Percentiles rank a stretch among this genome's conserved stretches.
These are phyloP conservation scores for Scopulariopsis brevicaulis DNA, from an alignment of 2,329 filamentous ascomycete genomes.

Conservation along the genomic window DNA sequence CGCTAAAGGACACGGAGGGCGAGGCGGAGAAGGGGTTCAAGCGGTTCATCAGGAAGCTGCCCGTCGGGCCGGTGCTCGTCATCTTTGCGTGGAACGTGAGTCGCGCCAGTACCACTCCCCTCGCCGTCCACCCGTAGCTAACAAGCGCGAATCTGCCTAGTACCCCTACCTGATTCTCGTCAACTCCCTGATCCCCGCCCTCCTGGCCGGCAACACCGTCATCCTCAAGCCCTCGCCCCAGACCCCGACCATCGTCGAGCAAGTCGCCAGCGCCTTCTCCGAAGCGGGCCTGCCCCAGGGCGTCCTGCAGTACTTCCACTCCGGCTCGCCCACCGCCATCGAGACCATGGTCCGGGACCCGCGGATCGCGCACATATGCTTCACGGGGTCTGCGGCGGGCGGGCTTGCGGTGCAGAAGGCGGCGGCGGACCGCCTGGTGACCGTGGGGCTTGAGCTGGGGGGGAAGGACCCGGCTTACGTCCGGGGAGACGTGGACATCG, in stretches of 20 bases:
- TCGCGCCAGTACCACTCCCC: not conserved
- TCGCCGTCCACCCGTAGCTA: not conserved
- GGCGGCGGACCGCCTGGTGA: slow-evolving; percentile 72
- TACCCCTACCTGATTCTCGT: slow-evolving; percentile 92
- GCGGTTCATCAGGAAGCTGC: slow-evolving; percentile 79
- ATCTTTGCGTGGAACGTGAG: slow-evolving; percentile 92
- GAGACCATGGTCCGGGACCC: slow-evolving; percentile 70
- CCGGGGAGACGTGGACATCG: slow-evolving; percentile 71
- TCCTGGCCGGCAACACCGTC: slow-evolving; percentile 81
- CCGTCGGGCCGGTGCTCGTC: slow-evolving; percentile 77
- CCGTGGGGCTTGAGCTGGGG: slow-evolving; percentile 81
- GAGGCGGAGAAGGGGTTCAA: slow-evolving; percentile 82
- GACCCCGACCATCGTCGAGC: slow-evolving; percentile 85
- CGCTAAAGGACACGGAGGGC: slow-evolving; percentile 68
- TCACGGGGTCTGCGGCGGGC: slow-evolving; percentile 85
- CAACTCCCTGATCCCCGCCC: slow-evolving; percentile 85
- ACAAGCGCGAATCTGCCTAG: slow-evolving; percentile 29
- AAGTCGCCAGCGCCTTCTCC: slow-evolving; percentile 62
- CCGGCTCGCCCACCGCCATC: slow-evolving; percentile 65
- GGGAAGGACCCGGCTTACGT: slow-evolving; percentile 94
- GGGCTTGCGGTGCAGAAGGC: slow-evolving; percentile 79
- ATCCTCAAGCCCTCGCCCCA: slow-evolving; percentile 93
- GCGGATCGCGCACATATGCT: slow-evolving; percentile 72
- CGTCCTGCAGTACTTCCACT: slow-evolving; percentile 88
- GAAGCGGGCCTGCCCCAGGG: slow-evolving; percentile 73